These are phyloP conservation scores for Microstegium vimineum DNA, from an alignment of 176 grass and related monocot species.

Conservation along the genomic window DNA sequence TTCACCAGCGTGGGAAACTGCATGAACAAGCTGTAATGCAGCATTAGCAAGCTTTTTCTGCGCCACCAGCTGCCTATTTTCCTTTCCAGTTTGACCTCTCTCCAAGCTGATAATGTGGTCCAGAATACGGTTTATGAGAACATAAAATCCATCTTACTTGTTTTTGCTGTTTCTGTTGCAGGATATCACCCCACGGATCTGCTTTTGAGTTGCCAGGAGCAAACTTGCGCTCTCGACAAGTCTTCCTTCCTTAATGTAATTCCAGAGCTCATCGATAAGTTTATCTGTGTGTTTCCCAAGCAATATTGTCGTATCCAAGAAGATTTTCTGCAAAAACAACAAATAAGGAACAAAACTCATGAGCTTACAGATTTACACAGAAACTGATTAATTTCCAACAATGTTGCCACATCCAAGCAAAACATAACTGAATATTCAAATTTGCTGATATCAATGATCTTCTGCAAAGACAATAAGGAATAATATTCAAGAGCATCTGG, in stretches of 20 bases:
- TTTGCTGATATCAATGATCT: background rate
- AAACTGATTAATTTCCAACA: no score
- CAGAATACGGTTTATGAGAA: background rate
- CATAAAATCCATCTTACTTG: background rate
- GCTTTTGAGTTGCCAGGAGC: background rate
- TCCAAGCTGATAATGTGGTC: background rate
- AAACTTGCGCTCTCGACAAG: background rate
- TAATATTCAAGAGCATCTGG: background rate
- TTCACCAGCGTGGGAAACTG: slow-evolving; percentile 17
- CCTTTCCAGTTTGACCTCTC: background rate
- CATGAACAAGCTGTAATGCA: background rate
- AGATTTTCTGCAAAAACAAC: background rate
- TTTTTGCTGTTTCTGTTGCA: background rate
- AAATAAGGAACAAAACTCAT: no score
- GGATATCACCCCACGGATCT: background rate
- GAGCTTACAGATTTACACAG: no score
- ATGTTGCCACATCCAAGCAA: no score
- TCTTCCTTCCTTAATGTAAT: background rate
- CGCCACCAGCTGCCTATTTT: background rate
- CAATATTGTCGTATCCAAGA: background rate
- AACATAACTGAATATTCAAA: no score
- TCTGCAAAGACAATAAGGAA: slow-evolving; percentile 9
- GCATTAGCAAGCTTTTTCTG: background rate
- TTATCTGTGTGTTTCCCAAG: background rate
- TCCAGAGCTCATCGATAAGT: background rate